phyloP scores from a whole-genome alignment of 2,329 filamentous ascomycete species.

The Botrytis fragariae region DNA sequence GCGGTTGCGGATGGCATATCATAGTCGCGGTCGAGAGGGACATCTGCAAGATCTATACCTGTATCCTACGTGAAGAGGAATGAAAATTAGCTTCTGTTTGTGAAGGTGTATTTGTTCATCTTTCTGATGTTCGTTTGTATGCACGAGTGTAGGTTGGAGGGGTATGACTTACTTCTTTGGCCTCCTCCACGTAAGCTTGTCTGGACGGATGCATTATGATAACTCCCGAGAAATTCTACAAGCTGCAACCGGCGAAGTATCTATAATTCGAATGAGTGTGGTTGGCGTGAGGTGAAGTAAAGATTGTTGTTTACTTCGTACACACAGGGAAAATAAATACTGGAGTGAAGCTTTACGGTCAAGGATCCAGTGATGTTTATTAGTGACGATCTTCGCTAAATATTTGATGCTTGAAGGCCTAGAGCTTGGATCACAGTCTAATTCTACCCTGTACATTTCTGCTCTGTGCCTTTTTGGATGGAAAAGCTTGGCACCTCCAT shows the following conservation, averaged over 20 bases:
- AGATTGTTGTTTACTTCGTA: neutral
- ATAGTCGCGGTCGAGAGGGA: slow-evolving; percentile 80
- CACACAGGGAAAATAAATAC: neutral
- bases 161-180: slow-evolving; percentile 57
- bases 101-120: neutral
- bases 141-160: slow-evolving; percentile 9
- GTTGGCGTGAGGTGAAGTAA: neutral
- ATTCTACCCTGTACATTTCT: neutral
- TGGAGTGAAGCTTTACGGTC: slow-evolving; percentile 7
- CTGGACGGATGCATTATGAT: slow-evolving; percentile 76
- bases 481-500: neutral
- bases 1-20: slow-evolving; percentile 37
- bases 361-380: slow-evolving; percentile 10
- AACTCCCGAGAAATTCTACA: neutral
- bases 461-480: neutral
- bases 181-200: slow-evolving; percentile 92
- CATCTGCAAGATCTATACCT: slow-evolving; percentile 59
- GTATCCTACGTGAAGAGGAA: slow-evolving; percentile 30
- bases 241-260: neutral
- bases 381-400: slow-evolving; percentile 17
- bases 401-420: neutral
- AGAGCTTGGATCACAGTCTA: neutral
- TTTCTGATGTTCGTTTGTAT: slow-evolving; percentile 10
- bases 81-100: slow-evolving; percentile 19
- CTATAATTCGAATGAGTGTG: neutral